Conservation (phyloP, 2,329 filamentous ascomycete genomes). For the Neofusicoccum sp. region DNA sequence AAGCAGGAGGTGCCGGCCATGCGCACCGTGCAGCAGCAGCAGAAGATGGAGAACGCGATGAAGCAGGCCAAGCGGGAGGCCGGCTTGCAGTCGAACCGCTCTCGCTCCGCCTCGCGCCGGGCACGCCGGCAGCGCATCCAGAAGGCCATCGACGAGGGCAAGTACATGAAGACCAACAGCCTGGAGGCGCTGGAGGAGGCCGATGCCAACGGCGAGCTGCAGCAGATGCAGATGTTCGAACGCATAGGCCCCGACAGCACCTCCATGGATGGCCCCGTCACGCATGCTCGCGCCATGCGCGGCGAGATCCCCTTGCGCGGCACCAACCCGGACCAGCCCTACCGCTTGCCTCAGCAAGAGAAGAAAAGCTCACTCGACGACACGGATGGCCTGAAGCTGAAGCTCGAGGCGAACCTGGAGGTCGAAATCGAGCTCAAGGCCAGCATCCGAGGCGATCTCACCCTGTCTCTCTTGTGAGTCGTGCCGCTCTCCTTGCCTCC, state of each 20-base stretch:
- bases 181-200: slow-evolving; percentile 52
- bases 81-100: slow-evolving; percentile 43
- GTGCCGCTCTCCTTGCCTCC: not conserved
- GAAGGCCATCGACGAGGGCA: slow-evolving; percentile 46
- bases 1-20: slow-evolving; percentile 29
- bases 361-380: slow-evolving; percentile 49
- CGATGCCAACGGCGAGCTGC: slow-evolving; percentile 49
- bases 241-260: slow-evolving; percentile 56
- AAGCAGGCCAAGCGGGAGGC: slow-evolving; percentile 39
- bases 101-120: slow-evolving; percentile 47
- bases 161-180: slow-evolving; percentile 52
- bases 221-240: slow-evolving; percentile 53
- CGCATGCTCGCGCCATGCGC: slow-evolving; percentile 52
- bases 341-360: slow-evolving; percentile 39
- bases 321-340: slow-evolving; percentile 51
- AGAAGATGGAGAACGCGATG: slow-evolving; percentile 44
- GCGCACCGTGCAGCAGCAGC: slow-evolving; percentile 46
- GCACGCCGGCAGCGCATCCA: slow-evolving; percentile 48
- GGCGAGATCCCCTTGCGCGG: slow-evolving; percentile 56
- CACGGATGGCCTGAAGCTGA: slow-evolving; percentile 67
- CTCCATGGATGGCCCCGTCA: slow-evolving; percentile 57
- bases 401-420: slow-evolving; percentile 75
- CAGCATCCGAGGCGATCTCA: slow-evolving; percentile 80
- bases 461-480: slow-evolving; percentile 72
- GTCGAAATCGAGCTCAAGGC: slow-evolving; percentile 84